phyloP scores from a whole-genome alignment of 192 early-diverging fungal species.

The Backusella morwellensis region DNA sequence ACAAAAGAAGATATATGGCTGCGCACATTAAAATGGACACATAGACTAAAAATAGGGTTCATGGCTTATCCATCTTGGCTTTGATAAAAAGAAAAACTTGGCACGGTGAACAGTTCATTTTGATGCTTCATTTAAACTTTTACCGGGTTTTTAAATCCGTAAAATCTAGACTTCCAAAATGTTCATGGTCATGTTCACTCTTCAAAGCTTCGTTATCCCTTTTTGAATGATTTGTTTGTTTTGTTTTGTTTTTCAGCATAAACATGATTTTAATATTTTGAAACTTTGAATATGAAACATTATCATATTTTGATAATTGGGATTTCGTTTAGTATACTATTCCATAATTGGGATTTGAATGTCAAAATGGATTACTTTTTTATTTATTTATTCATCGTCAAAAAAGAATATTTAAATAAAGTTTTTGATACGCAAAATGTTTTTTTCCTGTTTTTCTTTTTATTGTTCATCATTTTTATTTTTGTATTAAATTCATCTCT shows the following conservation, averaged over 20 bases:
- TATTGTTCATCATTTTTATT: not conserved
- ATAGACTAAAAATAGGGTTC: too few relatives aligned
- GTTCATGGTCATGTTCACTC: too few relatives aligned
- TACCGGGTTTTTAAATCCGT: not conserved
- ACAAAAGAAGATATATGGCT: too few relatives aligned
- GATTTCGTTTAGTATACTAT: not conserved
- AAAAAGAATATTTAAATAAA: constrained; percentile 4
- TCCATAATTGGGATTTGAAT: not conserved
- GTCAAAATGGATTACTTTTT: not conserved
- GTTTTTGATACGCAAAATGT: not conserved
- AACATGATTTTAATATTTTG: not conserved
- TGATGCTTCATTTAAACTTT: not conserved
- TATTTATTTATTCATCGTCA: not conserved
- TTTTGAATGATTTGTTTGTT: not conserved
- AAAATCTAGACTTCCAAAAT: too few relatives aligned
- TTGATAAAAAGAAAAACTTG: not conserved
- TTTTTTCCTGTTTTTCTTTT: constrained; percentile 1
- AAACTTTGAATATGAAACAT: not conserved
- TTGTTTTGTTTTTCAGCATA: not conserved
- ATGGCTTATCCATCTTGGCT: too few relatives aligned
- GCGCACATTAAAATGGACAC: too few relatives aligned
- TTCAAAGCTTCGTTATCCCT: not conserved
- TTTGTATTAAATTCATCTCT: not conserved
- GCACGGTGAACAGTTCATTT: not conserved
- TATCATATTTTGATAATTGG: not conserved